Percentiles rank a stretch among this genome's conserved stretches.
phyloP scores from a whole-genome alignment of 2,329 filamentous ascomycete genomes.

The Xylariomycetidae sp. region DNA sequence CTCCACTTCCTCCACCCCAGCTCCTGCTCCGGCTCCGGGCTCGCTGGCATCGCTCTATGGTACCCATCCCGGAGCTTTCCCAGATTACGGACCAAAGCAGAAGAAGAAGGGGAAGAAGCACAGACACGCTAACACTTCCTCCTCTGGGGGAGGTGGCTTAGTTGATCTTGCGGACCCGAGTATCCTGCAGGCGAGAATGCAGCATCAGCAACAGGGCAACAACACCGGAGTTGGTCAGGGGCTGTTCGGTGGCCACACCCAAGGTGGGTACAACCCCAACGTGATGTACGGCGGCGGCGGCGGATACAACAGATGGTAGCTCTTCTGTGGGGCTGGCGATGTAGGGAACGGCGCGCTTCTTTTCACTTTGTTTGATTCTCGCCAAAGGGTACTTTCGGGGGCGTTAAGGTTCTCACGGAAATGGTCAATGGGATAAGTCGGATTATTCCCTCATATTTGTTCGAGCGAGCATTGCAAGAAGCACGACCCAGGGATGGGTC shows the following conservation, averaged over 20 bases:
- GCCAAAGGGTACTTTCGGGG: conserved; percentile 20
- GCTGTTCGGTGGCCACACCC: conserved; percentile 79
- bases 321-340: conserved; percentile 14
- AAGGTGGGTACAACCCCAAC: conserved; percentile 91
- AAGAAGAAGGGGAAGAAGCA: conserved; percentile 99
- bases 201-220: conserved; percentile 72
- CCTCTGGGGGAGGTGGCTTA: conserved; percentile 97
- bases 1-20: conserved; percentile 75
- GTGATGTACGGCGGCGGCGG: conserved; percentile 69
- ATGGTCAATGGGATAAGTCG: conserved; percentile 21
- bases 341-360: conserved; percentile 17
- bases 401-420: conserved; percentile 24
- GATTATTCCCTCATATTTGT: conserved; percentile 32
- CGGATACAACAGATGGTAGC: conserved; percentile 65
- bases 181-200: conserved; percentile 97
- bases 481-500: conserved; percentile 27
- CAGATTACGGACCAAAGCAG: conserved; percentile 93
- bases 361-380: conserved; percentile 26
- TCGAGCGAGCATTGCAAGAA: conserved; percentile 44
- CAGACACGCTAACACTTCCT: conserved; percentile 99
- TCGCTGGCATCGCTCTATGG: conserved; percentile 90
- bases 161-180: conserved; percentile 99
- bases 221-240: conserved; percentile 82
- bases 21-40: conserved; percentile 87
- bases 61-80: conserved; percentile 77